Base-by-base conservation (phyloP, 202 grass and related monocot species). In the Elaeis oleifera region DNA sequence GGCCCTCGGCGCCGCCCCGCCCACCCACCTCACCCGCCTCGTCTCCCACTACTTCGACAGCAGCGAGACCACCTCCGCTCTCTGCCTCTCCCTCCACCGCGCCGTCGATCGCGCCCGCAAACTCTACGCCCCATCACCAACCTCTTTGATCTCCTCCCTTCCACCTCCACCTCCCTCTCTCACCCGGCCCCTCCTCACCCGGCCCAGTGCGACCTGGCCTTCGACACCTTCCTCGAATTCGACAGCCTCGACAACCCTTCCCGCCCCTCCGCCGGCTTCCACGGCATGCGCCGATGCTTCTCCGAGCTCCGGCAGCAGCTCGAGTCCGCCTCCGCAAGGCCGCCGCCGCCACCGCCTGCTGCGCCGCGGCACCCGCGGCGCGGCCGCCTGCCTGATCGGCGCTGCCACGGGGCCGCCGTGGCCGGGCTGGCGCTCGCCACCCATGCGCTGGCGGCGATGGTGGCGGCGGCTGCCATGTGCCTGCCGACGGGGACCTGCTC, bases 171-270 rank as follows among this genome's bases (percentile, higher is more conserved):
- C 23, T 16, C 57, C 1, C 36, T 6, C 36, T 13, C 36, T 0
- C 1, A 9, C 36, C 17, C 51, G 54, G 6, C 18, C 73, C 21
- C 79, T 68, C 0, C 72, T 86, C 36, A 73, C 77, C 13, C 2
- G 25, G 0, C 62, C 1, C 74, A 89, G 60, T 67, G 82, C 74
- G 83, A 92, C 74, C 81, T 73, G 71, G 88, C 94, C 6, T 92
- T 89, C 44, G 94, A 97, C 49, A 76, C 64, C 64, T 89, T 97
- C 55, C 73, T 80, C 18, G 66, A 92, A 53, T 97, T 97, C 70
- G 77, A 89, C 51, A 16, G 54, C 67, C 72, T 72, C 2, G 79
- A 81, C 64, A 97, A 97, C 55, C 94, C 94, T 97, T 77, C 60
- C 83, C 24, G 49, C 74, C 4, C 77, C 52, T 74, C 0, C 31